A percentile compares a stretch with the other conserved stretches of the same genome.
Evolutionary conservation across 768 basidiomycete genomes (phyloP).

Genomic region (Gymnopilus junonius): DNA sequence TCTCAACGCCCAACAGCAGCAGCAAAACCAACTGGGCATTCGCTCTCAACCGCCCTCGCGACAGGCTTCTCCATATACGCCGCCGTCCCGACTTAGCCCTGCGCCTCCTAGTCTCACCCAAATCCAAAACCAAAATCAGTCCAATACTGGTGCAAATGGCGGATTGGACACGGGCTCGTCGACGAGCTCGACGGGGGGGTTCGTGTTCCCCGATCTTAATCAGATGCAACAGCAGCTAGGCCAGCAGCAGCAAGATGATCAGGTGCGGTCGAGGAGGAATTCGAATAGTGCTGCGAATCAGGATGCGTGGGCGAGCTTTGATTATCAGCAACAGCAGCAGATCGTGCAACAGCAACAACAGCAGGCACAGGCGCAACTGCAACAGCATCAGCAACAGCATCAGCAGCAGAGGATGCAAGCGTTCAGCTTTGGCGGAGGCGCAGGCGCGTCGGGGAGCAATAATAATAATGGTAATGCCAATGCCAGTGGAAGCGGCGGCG

Average conservation of each 20-base stretch:
- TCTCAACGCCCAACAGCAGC: conserved; percentile 5
- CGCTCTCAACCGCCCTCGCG: conserved; percentile 10
- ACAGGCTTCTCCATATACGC: conserved; percentile 8
- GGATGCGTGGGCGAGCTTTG: conserved; percentile 12
- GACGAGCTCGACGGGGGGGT: background rate
- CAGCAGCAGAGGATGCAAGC: conserved; percentile 28
- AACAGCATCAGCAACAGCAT: conserved; percentile 29
- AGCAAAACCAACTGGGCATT: background rate
- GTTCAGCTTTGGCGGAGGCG: conserved; percentile 36
- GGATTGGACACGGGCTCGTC: background rate
- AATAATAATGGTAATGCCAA: conserved; percentile 1
- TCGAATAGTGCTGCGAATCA: too few relatives aligned
- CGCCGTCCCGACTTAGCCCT: background rate
- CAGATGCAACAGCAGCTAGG: conserved; percentile 24
- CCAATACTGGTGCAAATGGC: background rate
- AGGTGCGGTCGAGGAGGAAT: conserved; percentile 54
- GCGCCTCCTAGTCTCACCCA: too few relatives aligned
- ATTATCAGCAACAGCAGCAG: conserved; percentile 13
- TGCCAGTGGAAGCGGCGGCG: background rate
- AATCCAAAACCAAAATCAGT: background rate
- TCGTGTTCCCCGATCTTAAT: background rate
- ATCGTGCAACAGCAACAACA: conserved; percentile 9
- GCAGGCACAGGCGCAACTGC: conserved; percentile 7
- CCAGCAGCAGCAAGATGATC: conserved; percentile 13
- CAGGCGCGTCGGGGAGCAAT: background rate